Evolutionary conservation across 2,329 filamentous ascomycete genomes (phyloP), one percentile per base, ranked within the genome.

Genomic region (Fonsecaea pedrosoi): DNA sequence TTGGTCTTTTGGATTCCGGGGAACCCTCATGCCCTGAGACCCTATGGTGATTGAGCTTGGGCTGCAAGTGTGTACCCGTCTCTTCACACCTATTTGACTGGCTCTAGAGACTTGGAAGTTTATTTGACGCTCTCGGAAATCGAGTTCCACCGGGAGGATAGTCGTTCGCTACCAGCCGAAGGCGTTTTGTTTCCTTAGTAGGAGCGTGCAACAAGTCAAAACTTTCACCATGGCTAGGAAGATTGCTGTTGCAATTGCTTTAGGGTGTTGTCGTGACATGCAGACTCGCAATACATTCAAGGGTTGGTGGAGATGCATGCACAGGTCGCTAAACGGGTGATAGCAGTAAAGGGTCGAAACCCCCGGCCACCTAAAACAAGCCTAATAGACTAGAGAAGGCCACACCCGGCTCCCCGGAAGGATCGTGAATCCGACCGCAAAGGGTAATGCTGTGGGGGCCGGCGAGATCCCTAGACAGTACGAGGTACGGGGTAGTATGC

Each of bases 321-420:
- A 50, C 45, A 25, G 45, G 45, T 50, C 45, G 45, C 45, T 50
- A 30, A 50, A 50, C 45, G 18, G 8, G 45, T 21, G 21, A 50
- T 21, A 50, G 25, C 45, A 50, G 45, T 18, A 13, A 50, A 25
- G 15, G 13, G 21, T 50, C 21, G 18, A 30, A 50, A 50, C 21
- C 45, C 37, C 45, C 45, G 30, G 45, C 45, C 45, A 50, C 45
- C 45, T 13, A 50, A 50, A 50, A 30, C 45, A 50, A 50, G 45
- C 45, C 45, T 50, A 50, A 50, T 4, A 9, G 45, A 50, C 45
- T 50, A 50, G 45, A 50, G 45, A 21, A 50, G 45, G 21, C 45
- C 8, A 25, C 45, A 50, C 7, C 45, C 45, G 45, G 45, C 45
- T 50, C 45, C 45, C 45, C 45, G 45, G 45, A 30, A 50, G 45